Percentiles rank a stretch among this genome's conserved stretches.
phyloP scores from a whole-genome alignment of 2,329 filamentous ascomycete genomes.

The Neofusicoccum kwambonambiense region DNA sequence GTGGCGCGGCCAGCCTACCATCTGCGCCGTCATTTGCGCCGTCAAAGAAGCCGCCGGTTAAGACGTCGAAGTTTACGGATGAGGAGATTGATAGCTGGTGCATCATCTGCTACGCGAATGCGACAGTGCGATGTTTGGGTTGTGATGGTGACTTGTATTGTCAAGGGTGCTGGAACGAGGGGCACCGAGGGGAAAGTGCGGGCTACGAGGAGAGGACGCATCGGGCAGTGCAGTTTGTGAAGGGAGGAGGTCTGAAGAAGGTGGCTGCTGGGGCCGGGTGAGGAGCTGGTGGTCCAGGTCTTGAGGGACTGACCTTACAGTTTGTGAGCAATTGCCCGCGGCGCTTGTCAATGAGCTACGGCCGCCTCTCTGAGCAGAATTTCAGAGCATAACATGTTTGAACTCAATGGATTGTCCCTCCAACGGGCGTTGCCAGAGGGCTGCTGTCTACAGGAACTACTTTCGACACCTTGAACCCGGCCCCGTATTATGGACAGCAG shows the following conservation, averaged over 20 bases:
- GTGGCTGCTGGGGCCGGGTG: neutral
- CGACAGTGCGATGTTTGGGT: constrained; percentile 67
- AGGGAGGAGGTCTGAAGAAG: constrained; percentile 16
- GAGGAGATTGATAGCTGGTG: constrained; percentile 77
- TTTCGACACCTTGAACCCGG: too few species aligned
- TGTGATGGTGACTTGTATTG: constrained; percentile 75
- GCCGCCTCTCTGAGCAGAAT: too few species aligned
- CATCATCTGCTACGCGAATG: constrained; percentile 78
- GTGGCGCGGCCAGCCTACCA: constrained; percentile 37
- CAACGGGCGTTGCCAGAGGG: too few species aligned
- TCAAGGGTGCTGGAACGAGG: constrained; percentile 74
- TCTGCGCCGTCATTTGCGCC: constrained; percentile 48
- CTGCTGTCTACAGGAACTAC: too few species aligned
- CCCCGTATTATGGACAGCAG: too few species aligned
- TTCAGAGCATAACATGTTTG: too few species aligned
- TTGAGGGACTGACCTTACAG: too few species aligned
- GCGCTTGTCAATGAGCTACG: too few species aligned
- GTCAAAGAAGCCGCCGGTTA: constrained; percentile 30
- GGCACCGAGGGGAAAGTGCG: constrained; percentile 68
- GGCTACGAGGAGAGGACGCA: constrained; percentile 71
- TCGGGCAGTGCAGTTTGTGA: constrained; percentile 59
- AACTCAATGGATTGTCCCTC: too few species aligned
- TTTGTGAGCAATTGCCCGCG: too few species aligned
- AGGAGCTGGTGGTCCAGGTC: neutral
- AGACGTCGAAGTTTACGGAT: constrained; percentile 52